Evolutionary conservation across 73 alveolate species (phyloP).

Genomic region (Paramecium pentaurelia): DNA sequence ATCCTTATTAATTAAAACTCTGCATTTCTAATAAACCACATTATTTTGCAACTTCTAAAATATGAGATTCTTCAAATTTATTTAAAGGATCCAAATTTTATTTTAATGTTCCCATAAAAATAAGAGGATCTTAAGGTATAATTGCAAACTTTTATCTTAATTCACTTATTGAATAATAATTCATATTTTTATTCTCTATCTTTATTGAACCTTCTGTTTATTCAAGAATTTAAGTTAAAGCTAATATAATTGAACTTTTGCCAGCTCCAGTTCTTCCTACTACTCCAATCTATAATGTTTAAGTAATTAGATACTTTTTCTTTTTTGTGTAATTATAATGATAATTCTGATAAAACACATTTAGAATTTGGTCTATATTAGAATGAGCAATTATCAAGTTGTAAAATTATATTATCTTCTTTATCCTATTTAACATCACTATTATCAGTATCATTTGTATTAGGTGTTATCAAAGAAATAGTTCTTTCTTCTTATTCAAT

Average conservation of each 20-base stretch:
- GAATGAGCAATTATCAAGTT: not conserved
- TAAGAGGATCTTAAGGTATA: slow-evolving; percentile 85
- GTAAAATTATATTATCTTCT: not conserved
- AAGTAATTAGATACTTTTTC: not conserved
- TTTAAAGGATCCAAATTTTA: slow-evolving; percentile 86
- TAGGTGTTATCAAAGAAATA: not conserved
- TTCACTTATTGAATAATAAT: slow-evolving; percentile 65
- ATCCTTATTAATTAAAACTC: not conserved
- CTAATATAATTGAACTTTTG: slow-evolving; percentile 81
- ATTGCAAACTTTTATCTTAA: slow-evolving; percentile 77
- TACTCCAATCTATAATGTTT: slow-evolving; percentile 69
- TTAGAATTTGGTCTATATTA: slow-evolving; percentile 9
- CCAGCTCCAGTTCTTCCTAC: slow-evolving; percentile 98
- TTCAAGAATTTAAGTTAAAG: slow-evolving; percentile 81
- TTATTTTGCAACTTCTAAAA: not conserved
- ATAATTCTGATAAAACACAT: not conserved
- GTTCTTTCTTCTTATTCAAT: not conserved
- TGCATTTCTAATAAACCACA: not conserved
- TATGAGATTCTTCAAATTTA: not conserved
- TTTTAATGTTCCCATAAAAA: slow-evolving; percentile 79
- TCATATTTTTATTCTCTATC: slow-evolving; percentile 83
- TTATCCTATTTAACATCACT: not conserved
- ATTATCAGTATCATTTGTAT: not conserved
- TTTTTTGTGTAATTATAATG: not conserved
- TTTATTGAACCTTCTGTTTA: slow-evolving; percentile 69